Base-by-base conservation (phyloP, 768 basidiomycete genomes). In the Collybiopsis luxurians region DNA sequence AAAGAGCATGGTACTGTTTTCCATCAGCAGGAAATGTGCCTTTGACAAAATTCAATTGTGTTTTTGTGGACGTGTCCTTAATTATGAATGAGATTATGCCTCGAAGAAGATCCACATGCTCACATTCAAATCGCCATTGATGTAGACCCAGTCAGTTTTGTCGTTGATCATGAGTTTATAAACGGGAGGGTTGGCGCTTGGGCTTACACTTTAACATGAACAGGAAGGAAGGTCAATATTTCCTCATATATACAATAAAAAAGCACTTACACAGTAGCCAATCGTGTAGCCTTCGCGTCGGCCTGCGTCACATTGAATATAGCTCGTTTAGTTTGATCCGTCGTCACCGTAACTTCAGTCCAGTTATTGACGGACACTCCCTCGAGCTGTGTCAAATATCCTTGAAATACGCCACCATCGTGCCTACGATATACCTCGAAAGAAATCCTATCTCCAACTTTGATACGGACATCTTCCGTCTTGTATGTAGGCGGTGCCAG, bases 21-120 rank as follows among this genome's bases (percentile, higher is more conserved):
- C 28, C n/a, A 17, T 48, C 46, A 28, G 3, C 46, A n/a, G 26
- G 26, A 30, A 49, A 49, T 21, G 19, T 7, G 17, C 27, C 48
- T 36, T 49, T 10, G 30, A 49, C 48, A 49, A 49, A 49, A 31
- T 30, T 49, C 19, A 49, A 21, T n/a, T 49, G 48, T 11, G 48
- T 31, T 11, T 11, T 1, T 17, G 4, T 3, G 19, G 31, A 49
- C 21, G 17, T 31, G 21, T 49, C 48, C 31, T 49, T 19, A 9
- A 6, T 6, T 30, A 27, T 49, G 9, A 28, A 13, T 21, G 23
- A n/a, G 30, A 28, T 34, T 2, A 28, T 7, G 17, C 30, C 15
- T 24, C 6, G n/a, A 12, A 15, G 7, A 7, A 23, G 12, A n/a
- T 11, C 19, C 13, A 31, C 1, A 28, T 7, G 21, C 48, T 49